A percentile compares a stretch with the other conserved stretches of the same genome.
Conservation (phyloP, 805 yeast genomes). For the Cyberlindnera misumaiensis region DNA sequence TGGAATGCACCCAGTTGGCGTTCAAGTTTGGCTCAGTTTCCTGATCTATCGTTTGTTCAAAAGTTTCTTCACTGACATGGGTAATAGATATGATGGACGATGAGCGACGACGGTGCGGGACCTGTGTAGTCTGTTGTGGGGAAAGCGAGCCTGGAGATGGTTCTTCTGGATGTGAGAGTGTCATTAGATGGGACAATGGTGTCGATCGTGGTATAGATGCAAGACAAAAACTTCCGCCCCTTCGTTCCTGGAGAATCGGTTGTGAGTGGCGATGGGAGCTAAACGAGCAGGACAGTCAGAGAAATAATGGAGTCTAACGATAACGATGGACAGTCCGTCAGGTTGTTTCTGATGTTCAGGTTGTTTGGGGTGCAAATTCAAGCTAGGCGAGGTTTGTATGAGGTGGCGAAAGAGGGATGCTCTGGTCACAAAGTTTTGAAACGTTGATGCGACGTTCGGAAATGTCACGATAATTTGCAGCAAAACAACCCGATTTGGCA, state of each 20-base stretch:
- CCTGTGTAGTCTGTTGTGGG: conserved; percentile 11
- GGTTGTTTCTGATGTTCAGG: too few species aligned
- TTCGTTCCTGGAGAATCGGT: not conserved
- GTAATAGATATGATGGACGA: conserved; percentile 86
- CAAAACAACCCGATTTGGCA: too few species aligned
- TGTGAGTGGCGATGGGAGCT: not conserved
- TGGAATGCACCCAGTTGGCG: conserved; percentile 93
- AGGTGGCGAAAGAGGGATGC: too few species aligned
- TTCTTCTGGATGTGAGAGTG: conserved; percentile 7
- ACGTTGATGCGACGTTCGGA: too few species aligned
- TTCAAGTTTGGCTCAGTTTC: conserved; percentile 82
- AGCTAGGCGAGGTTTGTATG: too few species aligned
- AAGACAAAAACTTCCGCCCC: not conserved
- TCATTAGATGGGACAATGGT: conserved; percentile 1
- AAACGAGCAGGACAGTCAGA: not conserved
- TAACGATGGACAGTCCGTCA: too few species aligned
- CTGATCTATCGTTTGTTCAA: conserved; percentile 90
- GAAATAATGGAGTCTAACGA: too few species aligned
- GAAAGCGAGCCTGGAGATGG: conserved; percentile 17
- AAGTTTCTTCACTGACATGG: conserved; percentile 87
- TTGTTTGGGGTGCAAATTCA: too few species aligned
- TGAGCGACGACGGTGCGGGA: conserved; percentile 57
- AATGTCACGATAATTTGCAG: too few species aligned
- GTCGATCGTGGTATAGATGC: not conserved
- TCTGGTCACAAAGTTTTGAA: too few species aligned